Base-by-base conservation (phyloP, 345 rosid genomes). In the Bruguiera parviflora region DNA sequence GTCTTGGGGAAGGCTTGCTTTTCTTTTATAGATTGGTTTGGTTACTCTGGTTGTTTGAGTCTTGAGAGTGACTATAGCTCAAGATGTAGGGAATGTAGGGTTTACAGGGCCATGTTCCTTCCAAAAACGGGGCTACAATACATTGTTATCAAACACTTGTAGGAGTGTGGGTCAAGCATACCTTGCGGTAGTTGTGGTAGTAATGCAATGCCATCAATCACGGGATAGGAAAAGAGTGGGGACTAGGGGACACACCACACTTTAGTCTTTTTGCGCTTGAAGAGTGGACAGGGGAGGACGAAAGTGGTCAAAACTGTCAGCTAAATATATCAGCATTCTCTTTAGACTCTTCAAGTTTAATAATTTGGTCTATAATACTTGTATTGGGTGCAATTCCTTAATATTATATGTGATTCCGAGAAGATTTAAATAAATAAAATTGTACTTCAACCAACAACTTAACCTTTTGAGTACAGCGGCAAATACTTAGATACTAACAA, bases 181-280 rank as follows among this genome's bases (percentile, higher is more conserved):
- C 53, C 43, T 7, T 20, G 47, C 58, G 27, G 58, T 6, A 32
- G 43, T 37, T 37, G 39, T 8, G 43, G 28, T n/a, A n/a, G 39
- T 35, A 37, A 59, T 64, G 70, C 18, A 62, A 3, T 53, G 27
- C 58, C 74, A 64, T 75, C 75, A 69, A 75, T 75, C 74, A 75
- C 75, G 79, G 71, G 53, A 33, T 37, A 67, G 67, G 4, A 64
- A 66, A 35, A 67, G 20, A 11, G 58, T 6, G n/a, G 25, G 31
- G 52, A 15, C 49, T 35, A 63, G 70, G 61, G 55, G 13, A 20
- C 9, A 15, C 13, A 8, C 47, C 46, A 19, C 67, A 8, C 32
- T 8, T 25, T 49, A 39, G 58, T 25, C 18, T 27, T 11, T 20
- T 9, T 22, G 28, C 3, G 8, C 19, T 25, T 25, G 24, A 35